Evolutionary conservation across 345 rosid genomes (phyloP), one percentile per base, ranked within the genome.

Genomic region (Euphorbia tirucalli): DNA sequence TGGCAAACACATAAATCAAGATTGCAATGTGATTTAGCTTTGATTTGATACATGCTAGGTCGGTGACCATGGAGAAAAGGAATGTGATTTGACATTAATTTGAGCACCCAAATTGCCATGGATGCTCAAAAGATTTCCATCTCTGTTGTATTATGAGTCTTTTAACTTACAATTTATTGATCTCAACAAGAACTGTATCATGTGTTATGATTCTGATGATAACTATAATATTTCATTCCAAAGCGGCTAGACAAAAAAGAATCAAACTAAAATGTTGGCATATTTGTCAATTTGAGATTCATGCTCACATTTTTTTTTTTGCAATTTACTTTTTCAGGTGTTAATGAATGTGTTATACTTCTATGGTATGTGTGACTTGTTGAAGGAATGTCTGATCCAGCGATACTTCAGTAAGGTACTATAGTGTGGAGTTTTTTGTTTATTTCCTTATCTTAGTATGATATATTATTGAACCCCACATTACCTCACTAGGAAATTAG

Each of bases 401-500:
- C 93, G 93, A 21, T 85, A 86, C 79, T 88, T 88, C 65, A 86
- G 89, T 74, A 86, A 88, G 87, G 92, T 84, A 84, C 59, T 22
- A n/a, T n/a, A n/a, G n/a, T n/a, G n/a, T n/a, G n/a, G n/a, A n/a
- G n/a, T n/a, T n/a, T n/a, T n/a, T n/a, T 0, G 27, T 27, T 14
- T 13, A 25, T 58, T 58, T 56, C 43, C 13, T 56, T 4, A 21
- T 69, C 8, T 41, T 32, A n/a, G n/a, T 3, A 13, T 1, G 39
- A 68, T 64, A 21, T 60, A 7, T 59, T 14, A 19, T 65, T 2
- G 61, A 74, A 60, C 32, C 48, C 74, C 19, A 46, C 58, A 62
- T 76, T 72, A 52, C 72, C 35, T 19, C 18, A 57, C 15, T 66
- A 88, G 90, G 92, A 88, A 63, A 77, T 86, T 54, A 80, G 90